Base-by-base conservation (phyloP, 1,139 yeast genomes). In the Sugiyamaella paludigena region DNA sequence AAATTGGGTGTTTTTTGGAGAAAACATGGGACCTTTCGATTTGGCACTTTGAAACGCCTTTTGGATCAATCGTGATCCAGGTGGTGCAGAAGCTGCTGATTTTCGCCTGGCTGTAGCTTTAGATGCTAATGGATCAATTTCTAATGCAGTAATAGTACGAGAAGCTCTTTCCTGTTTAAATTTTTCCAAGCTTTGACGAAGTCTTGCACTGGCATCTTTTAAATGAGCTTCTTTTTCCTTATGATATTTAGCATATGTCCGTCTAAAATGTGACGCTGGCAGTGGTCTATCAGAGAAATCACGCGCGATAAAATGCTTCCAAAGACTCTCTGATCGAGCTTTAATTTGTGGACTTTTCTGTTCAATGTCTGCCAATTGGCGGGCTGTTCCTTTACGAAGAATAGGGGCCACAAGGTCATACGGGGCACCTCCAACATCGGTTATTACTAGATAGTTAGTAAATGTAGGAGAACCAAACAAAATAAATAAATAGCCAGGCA, bases 361-460 rank as follows among this genome's bases (percentile, higher is more conserved):
- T 43, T 63, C 67, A n/a, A 63, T 56, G 24, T 45, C 48, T 13
- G 54, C 54, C 36, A 63, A 53, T 50, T 63, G 66, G 36, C 48
- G 52, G 11, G 65, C 60, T 4, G 61, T 40, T 55, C 64, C 54
- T 36, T 53, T 53, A 38, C 47, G 50, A 41, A 63, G 45, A 26
- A 63, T 57, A 4, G 67, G 67, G 43, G 54, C 55, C 19, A 63
- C 61, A 40, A 64, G 51, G n/a, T 60, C 66, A 39, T 52, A 63
- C 6, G 66, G 63, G 7, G 65, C 60, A 12, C 55, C 61, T 12
- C 67, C 67, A 11, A 63, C 63, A 50, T 64, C 67, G 2, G 48
- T 48, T 39, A 63, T 59, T 35, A 56, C 64, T 61, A 34, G 31
- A 36, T 41, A 34, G 19, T 24, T 12, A 29, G 28, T 19, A 36